phyloP scores from a whole-genome alignment of 768 basidiomycete species.

The Tricholoma hemisulphureum region DNA sequence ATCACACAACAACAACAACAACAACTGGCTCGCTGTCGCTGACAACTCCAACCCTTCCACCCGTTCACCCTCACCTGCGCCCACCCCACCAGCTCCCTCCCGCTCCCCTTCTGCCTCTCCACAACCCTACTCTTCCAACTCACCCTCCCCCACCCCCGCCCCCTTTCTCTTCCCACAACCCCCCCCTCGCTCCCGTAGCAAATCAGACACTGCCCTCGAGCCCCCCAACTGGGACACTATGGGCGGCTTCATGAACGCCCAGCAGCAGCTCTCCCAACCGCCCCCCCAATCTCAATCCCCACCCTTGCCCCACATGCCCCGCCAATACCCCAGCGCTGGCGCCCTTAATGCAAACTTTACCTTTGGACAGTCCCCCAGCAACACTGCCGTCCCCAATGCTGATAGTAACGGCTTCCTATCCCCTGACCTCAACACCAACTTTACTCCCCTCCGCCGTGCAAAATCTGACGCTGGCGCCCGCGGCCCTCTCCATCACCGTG shows the following conservation, averaged over 20 bases:
- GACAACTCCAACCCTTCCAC: conserved; percentile 16
- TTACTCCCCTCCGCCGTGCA: conserved; percentile 23
- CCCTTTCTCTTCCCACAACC: conserved; percentile 33
- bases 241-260: conserved; percentile 27
- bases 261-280: conserved; percentile 22
- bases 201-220: conserved; percentile 59
- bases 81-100: conserved; percentile 28
- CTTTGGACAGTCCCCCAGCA: conserved; percentile 23
- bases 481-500: conserved; percentile 21
- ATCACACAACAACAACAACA: neutral
- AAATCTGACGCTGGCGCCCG: conserved; percentile 25
- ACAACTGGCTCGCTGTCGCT: conserved; percentile 14
- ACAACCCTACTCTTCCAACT: conserved; percentile 5
- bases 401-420: conserved; percentile 23
- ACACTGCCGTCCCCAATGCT: neutral
- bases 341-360: conserved; percentile 26
- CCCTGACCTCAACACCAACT: conserved; percentile 21
- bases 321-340: neutral
- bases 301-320: neutral
- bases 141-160: conserved; percentile 2
- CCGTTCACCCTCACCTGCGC: conserved; percentile 18
- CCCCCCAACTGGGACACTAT: conserved; percentile 50
- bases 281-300: neutral
- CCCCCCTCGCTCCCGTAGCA: conserved; percentile 51
- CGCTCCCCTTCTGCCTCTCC: conserved; percentile 23